Evolutionary conservation across 129 eudicot genomes (phyloP).

Genomic region (Helianthus annuus): HanXRQr2.0-SUNRISE NC_035436.2:52073047-52073546

Average conservation of each 20-base stretch:
- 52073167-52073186: slow-evolving; percentile 67
- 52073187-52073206: slow-evolving; percentile 62
- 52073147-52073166: slow-evolving; percentile 46
- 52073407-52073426: slow-evolving; percentile 76
- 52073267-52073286: slow-evolving; percentile 38
- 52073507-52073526: slow-evolving; percentile 10
- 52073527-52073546: slow-evolving; percentile 4
- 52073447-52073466: slow-evolving; percentile 65
- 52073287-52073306: not conserved
- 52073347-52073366: slow-evolving; percentile 71
- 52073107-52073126: not conserved
- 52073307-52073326: not conserved
- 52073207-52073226: slow-evolving; percentile 72
- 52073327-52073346: slow-evolving; percentile 63
- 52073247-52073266: slow-evolving; percentile 77
- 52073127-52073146: not conserved
- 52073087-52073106: not conserved
- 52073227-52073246: slow-evolving; percentile 47
- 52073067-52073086: not conserved
- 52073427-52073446: slow-evolving; percentile 72
- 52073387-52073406: slow-evolving; percentile 63
- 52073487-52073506: not conserved
- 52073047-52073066: not conserved
- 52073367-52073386: slow-evolving; percentile 81
- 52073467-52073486: not conserved